Percentiles rank a stretch among this genome's conserved stretches.
phyloP scores from a whole-genome alignment of 345 rosid species.

The Syzygium grande region DNA sequence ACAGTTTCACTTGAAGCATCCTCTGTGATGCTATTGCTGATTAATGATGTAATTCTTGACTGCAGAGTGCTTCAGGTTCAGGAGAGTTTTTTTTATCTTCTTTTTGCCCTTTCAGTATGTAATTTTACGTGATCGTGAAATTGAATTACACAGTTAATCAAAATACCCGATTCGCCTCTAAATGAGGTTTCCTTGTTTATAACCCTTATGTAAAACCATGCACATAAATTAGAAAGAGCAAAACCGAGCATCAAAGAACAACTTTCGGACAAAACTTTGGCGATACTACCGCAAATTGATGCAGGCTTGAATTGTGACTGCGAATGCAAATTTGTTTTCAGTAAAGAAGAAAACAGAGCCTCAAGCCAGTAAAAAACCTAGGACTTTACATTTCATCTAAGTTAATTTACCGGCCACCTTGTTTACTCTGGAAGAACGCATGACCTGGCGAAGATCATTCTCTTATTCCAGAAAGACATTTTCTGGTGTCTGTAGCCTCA shows the following conservation, averaged over 20 bases:
- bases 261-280: background rate
- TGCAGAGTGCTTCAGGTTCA: background rate
- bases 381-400: background rate
- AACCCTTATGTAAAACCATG: background rate
- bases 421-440: slow-evolving; percentile 84
- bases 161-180: background rate
- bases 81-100: background rate
- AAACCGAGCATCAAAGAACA: background rate
- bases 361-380: background rate
- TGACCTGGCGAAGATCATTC: slow-evolving; percentile 63
- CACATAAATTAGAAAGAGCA: background rate
- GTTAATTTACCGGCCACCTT: slow-evolving; percentile 32
- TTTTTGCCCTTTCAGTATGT: background rate
- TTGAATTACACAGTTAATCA: background rate
- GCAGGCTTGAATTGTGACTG: background rate
- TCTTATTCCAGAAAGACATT: slow-evolving; percentile 73
- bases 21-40: background rate
- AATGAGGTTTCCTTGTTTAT: background rate
- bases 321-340: too few species aligned
- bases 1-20: background rate
- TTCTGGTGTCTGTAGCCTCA: slow-evolving; percentile 88
- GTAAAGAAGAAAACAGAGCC: background rate
- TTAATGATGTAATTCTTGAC: background rate
- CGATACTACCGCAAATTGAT: background rate
- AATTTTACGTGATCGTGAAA: background rate